Conservation (phyloP, 2,329 filamentous ascomycete genomes). For the Diaporthe humulicola region DNA sequence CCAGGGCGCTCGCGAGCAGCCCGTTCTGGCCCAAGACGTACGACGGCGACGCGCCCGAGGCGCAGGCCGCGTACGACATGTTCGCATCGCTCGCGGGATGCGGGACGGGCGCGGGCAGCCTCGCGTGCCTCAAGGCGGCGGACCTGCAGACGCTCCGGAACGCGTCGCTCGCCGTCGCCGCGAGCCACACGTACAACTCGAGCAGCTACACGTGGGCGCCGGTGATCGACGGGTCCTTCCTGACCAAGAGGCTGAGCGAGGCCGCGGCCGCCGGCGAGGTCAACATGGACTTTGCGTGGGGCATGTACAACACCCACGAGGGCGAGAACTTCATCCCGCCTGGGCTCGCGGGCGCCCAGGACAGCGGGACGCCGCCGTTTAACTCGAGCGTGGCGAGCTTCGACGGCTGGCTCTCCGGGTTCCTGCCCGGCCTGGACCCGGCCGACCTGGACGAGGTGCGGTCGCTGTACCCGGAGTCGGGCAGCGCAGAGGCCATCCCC, state of each 20-base stretch:
- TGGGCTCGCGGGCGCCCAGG: constrained; percentile 54
- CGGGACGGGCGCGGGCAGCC: constrained; percentile 53
- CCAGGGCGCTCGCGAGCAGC: constrained; percentile 53
- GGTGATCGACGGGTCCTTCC: constrained; percentile 69
- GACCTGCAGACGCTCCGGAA: constrained; percentile 66
- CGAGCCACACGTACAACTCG: constrained; percentile 65
- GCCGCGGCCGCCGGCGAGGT: constrained; percentile 54
- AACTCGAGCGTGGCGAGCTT: constrained; percentile 65
- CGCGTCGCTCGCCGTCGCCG: constrained; percentile 63
- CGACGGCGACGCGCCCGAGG: constrained; percentile 61
- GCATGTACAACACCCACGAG: constrained; percentile 74
- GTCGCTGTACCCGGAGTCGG: constrained; percentile 61
- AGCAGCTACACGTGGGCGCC: constrained; percentile 72
- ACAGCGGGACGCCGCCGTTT: constrained; percentile 56
- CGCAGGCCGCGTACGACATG: constrained; percentile 63
- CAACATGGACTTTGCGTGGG: constrained; percentile 61
- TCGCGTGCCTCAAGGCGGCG: constrained; percentile 66
- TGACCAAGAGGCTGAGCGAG: constrained; percentile 60
- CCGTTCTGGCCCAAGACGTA: constrained; percentile 74
- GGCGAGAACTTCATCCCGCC: constrained; percentile 72
- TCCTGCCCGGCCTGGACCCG: constrained; percentile 61
- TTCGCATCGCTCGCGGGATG: constrained; percentile 64
- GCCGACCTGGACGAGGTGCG: constrained; percentile 55
- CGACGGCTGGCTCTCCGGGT: constrained; percentile 65
- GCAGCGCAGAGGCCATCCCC: constrained; percentile 60